Evolutionary conservation across 2,329 filamentous ascomycete genomes (phyloP).

Genomic region (Scopulariopsis brevicaulis): DNA sequence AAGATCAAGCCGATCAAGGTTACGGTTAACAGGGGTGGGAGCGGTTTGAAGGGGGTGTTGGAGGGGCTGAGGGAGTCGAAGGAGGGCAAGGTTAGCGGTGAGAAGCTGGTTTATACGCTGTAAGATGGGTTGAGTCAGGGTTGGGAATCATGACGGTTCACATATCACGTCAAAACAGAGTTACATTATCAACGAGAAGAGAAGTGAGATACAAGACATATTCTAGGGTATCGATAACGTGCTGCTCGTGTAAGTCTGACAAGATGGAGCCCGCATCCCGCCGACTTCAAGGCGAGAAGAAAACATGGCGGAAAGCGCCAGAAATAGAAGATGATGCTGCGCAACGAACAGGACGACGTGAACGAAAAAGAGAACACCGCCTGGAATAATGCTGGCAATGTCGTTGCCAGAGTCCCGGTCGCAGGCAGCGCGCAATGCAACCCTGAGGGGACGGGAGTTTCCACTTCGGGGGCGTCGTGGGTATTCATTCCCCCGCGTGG

Average conservation of each 20-base stretch:
- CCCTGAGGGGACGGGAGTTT: too few species aligned
- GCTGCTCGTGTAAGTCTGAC: neutral
- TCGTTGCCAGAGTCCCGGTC: too few species aligned
- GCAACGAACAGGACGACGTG: neutral
- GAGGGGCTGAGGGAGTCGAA: constrained; percentile 19
- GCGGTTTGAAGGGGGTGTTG: constrained; percentile 22
- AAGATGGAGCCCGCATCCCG: neutral
- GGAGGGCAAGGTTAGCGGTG: constrained; percentile 23
- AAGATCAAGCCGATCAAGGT: constrained; percentile 21
- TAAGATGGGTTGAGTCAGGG: constrained; percentile 7
- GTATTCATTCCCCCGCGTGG: too few species aligned
- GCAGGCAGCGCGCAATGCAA: too few species aligned
- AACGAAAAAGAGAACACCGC: neutral
- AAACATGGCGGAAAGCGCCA: neutral
- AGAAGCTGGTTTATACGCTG: constrained; percentile 32
- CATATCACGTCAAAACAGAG: neutral
- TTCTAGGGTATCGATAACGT: neutral
- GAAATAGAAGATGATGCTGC: too few species aligned
- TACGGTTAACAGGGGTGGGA: constrained; percentile 14
- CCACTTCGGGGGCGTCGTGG: too few species aligned
- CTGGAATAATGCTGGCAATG: too few species aligned
- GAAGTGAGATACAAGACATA: neutral
- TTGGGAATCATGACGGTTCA: neutral
- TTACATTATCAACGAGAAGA: neutral
- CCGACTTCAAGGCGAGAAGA: neutral